Base-by-base conservation (phyloP, 805 yeast species). In the Wickerhamiella lipophila region DNA sequence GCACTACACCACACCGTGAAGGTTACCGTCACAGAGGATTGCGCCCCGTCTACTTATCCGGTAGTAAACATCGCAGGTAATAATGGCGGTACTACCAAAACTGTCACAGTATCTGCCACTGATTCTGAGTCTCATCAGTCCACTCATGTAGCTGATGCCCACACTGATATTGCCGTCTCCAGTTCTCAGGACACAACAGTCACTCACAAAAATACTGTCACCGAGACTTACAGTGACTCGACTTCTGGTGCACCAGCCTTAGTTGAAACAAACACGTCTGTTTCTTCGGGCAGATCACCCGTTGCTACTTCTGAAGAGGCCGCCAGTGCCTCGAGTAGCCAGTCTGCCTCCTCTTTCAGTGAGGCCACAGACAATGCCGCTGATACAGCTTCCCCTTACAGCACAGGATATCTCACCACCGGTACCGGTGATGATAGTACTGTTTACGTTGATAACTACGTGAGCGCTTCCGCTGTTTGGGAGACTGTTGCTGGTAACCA, bases 51-150 rank as follows among this genome's bases (percentile, higher is more conserved):
- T 18, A 21, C 49, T 45, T 58, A 58, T 49, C 58, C 61, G 3
- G 59, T 58, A 8, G 61, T 58, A 6, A 55, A 58, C 36, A 58
- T 58, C 18, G 61, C 55, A n/a, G 60, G 49, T 9, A 36, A 32
- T 13, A 34, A 44, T 16, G 43, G 30, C 29, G 22, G 36, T 13
- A 23, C 38, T 21, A 45, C 42, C 3, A 34, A n/a, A 8, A 19
- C 48, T 26, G 48, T 36, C 6, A 23, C 15, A 11, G 15, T n/a
- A 29, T 29, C 34, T 29, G 34, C 32, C 11, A 29, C 13, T 35
- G 39, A 11, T 18, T 35, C 39, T 35, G 21, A 35, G 39, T 4
- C 39, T 15, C 3, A 18, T n/a, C 32, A 29, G 13, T 29, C 32
- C 4, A 11, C 6, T 3, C 32, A 29, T 3, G 13, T 13, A 9